A percentile compares a stretch with the other conserved stretches of the same genome.
phyloP scores from a whole-genome alignment of 768 basidiomycete species.

The Brasilioporus rufonigricans region DNA sequence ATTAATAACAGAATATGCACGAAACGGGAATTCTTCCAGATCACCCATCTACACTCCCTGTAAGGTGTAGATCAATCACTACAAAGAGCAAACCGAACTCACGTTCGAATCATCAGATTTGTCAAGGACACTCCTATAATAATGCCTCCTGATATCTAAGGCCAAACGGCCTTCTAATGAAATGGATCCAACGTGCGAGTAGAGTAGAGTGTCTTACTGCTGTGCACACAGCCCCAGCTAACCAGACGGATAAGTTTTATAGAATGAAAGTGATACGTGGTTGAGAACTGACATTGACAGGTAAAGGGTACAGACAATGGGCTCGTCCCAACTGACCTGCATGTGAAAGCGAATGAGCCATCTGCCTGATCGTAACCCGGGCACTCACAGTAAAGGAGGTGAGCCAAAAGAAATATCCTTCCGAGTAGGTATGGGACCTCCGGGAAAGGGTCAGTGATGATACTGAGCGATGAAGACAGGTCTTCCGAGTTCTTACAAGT shows the following conservation, averaged over 20 bases:
- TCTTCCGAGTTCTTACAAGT: slow-evolving; percentile 15
- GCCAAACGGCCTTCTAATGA: not conserved
- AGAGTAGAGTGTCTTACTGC: slow-evolving; percentile 4
- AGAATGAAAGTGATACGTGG: not conserved
- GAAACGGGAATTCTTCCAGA: slow-evolving; percentile 18
- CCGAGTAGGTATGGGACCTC: slow-evolving; percentile 28
- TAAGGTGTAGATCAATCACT: not conserved
- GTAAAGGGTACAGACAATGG: not conserved
- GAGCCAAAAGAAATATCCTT: slow-evolving; percentile 11
- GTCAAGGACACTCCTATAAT: slow-evolving; percentile 15
- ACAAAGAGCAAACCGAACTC: not conserved
- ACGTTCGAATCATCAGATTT: slow-evolving; percentile 30
- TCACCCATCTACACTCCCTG: slow-evolving; percentile 20
- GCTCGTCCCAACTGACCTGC: slow-evolving; percentile 6
- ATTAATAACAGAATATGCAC: slow-evolving; percentile 14
- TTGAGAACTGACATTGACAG: slow-evolving; percentile 22
- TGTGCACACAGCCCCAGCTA: not conserved
- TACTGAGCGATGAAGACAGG: not conserved
- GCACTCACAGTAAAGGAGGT: slow-evolving; percentile 17
- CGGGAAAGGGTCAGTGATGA: not conserved
- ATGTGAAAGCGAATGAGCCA: not conserved
- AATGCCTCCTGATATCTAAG: slow-evolving; percentile 7
- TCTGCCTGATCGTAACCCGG: too few relatives aligned
- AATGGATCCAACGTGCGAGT: not conserved
- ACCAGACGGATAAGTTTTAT: not conserved